Percentiles rank a stretch among this genome's conserved stretches.
Conservation (phyloP, 2,329 filamentous ascomycete genomes). For the Raffaelea deltoideospora region DNA sequence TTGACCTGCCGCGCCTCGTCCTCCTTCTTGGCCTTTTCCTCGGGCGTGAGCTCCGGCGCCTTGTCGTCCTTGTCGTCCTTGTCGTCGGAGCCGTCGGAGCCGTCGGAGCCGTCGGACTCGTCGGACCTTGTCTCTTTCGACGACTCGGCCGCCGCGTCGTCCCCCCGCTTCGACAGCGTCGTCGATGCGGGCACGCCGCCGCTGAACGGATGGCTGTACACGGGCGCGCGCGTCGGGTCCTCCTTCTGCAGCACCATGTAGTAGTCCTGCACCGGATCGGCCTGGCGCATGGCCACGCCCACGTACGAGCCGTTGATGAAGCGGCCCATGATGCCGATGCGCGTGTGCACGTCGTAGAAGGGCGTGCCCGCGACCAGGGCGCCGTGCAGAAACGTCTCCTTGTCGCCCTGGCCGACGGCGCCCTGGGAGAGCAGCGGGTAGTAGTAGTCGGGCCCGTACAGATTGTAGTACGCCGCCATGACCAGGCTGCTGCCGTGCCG, state of each 20-base stretch:
- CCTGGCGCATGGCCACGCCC: constrained; percentile 15
- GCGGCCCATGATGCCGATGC: constrained; percentile 17
- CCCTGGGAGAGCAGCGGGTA: constrained; percentile 31
- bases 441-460: constrained; percentile 34
- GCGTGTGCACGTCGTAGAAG: constrained; percentile 23
- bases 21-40: constrained; percentile 3
- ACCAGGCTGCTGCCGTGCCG: constrained; percentile 29
- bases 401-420: constrained; percentile 27
- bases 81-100: neutral
- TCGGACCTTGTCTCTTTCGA: too few relatives aligned
- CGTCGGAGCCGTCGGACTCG: too few relatives aligned
- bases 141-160: neutral
- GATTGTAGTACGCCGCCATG: constrained; percentile 38
- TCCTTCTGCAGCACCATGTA: constrained; percentile 2
- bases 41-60: neutral
- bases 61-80: constrained; percentile 1
- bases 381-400: constrained; percentile 31
- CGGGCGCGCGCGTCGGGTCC: neutral
- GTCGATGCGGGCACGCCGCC: constrained; percentile 1
- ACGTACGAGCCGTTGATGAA: constrained; percentile 14
- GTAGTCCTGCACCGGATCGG: constrained; percentile 17
- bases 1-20: neutral
- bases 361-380: constrained; percentile 24
- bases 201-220: neutral
- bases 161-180: neutral